Evolutionary conservation across 108 stramenopile genomes (phyloP).

Genomic region (Cyclotella kingstonii): DNA sequence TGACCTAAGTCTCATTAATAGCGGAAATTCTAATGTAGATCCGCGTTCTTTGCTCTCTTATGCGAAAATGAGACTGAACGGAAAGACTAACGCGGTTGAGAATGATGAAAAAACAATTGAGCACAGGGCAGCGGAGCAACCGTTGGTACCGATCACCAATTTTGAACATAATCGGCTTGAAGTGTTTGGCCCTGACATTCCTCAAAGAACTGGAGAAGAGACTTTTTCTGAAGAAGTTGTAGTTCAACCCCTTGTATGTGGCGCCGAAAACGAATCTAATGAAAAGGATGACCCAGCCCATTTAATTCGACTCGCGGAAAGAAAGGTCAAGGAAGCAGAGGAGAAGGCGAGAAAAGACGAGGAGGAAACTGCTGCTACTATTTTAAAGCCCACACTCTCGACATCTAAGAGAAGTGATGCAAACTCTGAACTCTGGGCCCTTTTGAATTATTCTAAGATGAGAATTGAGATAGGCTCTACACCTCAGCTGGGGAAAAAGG

Average conservation of each 20-base stretch:
- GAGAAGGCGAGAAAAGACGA: constrained; percentile 37
- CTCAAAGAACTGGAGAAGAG: constrained; percentile 14
- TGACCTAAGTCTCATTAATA: neutral
- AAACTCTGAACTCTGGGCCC: constrained; percentile 44
- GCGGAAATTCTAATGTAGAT: constrained; percentile 12
- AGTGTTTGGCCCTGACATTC: no score
- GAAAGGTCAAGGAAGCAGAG: constrained; percentile 38
- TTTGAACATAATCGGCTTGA: no score
- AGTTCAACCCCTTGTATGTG: neutral
- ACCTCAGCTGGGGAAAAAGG: constrained; percentile 34
- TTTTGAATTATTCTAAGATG: constrained; percentile 45
- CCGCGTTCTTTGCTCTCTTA: constrained; percentile 6
- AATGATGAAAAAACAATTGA: no score
- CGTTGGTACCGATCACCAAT: no score
- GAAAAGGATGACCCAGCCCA: constrained; percentile 13
- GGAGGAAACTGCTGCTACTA: constrained; percentile 16
- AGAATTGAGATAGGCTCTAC: constrained; percentile 40
- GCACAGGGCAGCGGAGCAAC: constrained; percentile 7
- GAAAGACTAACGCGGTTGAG: neutral
- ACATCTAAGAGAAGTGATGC: constrained; percentile 26
- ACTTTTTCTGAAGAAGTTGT: neutral
- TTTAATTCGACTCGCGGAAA: constrained; percentile 24
- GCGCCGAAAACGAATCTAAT: neutral
- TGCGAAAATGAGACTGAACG: constrained; percentile 8
- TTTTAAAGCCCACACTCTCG: constrained; percentile 29